A percentile compares a stretch with the other conserved stretches of the same genome.
Evolutionary conservation across 2,329 filamentous ascomycete species (phyloP).

Genomic region (Scolecobasidium constrictum): DNA sequence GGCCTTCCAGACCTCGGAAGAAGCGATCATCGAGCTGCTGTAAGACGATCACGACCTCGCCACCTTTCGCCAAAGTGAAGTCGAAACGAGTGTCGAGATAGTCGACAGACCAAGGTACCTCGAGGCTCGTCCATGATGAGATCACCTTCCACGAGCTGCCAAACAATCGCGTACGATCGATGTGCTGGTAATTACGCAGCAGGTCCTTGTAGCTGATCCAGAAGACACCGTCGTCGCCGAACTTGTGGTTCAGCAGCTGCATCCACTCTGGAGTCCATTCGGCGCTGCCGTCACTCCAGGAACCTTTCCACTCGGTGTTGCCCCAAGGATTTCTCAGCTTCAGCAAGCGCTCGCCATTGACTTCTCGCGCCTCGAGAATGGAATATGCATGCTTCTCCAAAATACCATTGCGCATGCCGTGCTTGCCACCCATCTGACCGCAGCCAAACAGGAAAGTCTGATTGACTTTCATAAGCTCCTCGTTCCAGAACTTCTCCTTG

Average conservation of each 20-base stretch:
- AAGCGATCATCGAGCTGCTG: conserved; percentile 52
- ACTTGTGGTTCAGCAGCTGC: conserved; percentile 58
- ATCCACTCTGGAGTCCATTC: conserved; percentile 79
- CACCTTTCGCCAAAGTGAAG: conserved; percentile 39
- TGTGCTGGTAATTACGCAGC: conserved; percentile 46
- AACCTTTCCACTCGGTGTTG: conserved; percentile 66
- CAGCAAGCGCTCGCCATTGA: conserved; percentile 50
- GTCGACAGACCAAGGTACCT: conserved; percentile 49
- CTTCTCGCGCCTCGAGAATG: conserved; percentile 48
- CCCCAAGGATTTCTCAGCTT: conserved; percentile 71
- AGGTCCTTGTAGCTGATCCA: conserved; percentile 52
- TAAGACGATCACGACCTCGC: conserved; percentile 47
- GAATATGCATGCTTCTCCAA: conserved; percentile 44
- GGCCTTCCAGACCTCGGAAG: conserved; percentile 44
- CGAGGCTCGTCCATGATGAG: conserved; percentile 50
- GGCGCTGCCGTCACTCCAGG: conserved; percentile 73
- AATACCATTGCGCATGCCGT: conserved; percentile 42
- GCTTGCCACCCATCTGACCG: conserved; percentile 52
- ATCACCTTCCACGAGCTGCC: conserved; percentile 49
- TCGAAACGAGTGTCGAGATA: conserved; percentile 51
- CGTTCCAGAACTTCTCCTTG: conserved; percentile 71
- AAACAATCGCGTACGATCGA: conserved; percentile 51
- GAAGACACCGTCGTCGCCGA: conserved; percentile 63
- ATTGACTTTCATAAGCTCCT: conserved; percentile 72
- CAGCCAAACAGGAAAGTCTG: conserved; percentile 70